Conservation (phyloP, 192 early-diverging fungal species). For the Gigaspora rosea region DNA sequence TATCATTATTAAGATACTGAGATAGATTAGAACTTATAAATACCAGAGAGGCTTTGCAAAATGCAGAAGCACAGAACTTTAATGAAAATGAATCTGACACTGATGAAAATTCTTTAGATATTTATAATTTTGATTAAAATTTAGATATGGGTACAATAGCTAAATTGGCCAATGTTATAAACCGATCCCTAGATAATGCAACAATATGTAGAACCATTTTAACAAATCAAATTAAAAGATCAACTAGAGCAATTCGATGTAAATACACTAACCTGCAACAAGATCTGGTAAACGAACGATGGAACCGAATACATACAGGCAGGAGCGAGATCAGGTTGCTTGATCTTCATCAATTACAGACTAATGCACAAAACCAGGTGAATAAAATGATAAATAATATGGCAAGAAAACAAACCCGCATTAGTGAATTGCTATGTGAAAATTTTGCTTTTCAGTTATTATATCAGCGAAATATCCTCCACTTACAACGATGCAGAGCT, state of each 20-base stretch:
- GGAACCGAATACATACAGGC: not conserved
- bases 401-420: not conserved
- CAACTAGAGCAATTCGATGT: not conserved
- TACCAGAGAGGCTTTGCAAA: too few relatives aligned
- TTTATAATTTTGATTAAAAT: not conserved
- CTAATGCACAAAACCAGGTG: not conserved
- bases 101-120: not conserved
- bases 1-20: too few relatives aligned
- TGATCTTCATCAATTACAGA: not conserved
- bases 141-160: not conserved
- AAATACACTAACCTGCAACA: not conserved
- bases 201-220: not conserved
- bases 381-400: not conserved
- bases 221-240: not conserved
- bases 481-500: not conserved
- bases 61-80: too few relatives aligned
- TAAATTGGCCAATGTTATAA: not conserved
- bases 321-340: not conserved
- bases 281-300: not conserved
- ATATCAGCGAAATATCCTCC: not conserved
- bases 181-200: not conserved
- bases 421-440: not conserved
- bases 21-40: too few relatives aligned
- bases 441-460: conserved; percentile 17
- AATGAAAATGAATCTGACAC: not conserved